These are phyloP conservation scores for Neospermospora avenae DNA, from an alignment of 2,329 filamentous ascomycete species.

Conservation along the genomic window DNA sequence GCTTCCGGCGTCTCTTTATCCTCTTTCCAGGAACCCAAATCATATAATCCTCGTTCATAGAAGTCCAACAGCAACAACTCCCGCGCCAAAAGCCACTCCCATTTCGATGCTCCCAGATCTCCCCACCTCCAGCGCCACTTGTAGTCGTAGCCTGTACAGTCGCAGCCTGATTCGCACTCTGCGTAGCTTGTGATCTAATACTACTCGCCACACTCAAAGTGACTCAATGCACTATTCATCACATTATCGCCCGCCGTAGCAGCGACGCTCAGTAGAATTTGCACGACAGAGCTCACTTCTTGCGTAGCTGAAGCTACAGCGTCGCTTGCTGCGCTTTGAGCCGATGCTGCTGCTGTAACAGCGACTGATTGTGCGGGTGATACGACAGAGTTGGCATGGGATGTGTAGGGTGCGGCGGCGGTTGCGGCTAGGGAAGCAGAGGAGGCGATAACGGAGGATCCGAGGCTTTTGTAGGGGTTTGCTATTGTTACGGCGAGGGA, in stretches of 20 bases:
- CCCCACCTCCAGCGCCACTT: not conserved
- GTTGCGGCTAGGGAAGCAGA: not conserved
- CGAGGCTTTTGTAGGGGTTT: not conserved
- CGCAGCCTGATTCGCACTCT: not conserved
- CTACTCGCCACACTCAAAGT: no score
- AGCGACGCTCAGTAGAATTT: slow-evolving; percentile 2
- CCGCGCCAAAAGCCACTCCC: not conserved
- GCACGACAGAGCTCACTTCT: slow-evolving; percentile 3
- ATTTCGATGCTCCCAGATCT: not conserved
- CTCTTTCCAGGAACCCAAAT: not conserved
- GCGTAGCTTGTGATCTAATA: no score
- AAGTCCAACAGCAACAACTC: not conserved
- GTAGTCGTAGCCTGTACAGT: not conserved
- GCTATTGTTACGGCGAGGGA: slow-evolving; percentile 2
- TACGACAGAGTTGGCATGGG: not conserved
- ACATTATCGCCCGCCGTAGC: not conserved
- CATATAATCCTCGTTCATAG: not conserved
- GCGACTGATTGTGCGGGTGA: not conserved
- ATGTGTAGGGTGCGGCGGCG: not conserved
- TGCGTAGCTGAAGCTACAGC: slow-evolving; percentile 1
- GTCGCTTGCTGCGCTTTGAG: not conserved
- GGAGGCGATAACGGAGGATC: not conserved
- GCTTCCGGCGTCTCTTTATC: no score
- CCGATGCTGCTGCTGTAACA: no score
- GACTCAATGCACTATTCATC: slow-evolving; percentile 5